Conservation (phyloP, 352 stramenopile genomes). For the Phytophthora vignae region DNA sequence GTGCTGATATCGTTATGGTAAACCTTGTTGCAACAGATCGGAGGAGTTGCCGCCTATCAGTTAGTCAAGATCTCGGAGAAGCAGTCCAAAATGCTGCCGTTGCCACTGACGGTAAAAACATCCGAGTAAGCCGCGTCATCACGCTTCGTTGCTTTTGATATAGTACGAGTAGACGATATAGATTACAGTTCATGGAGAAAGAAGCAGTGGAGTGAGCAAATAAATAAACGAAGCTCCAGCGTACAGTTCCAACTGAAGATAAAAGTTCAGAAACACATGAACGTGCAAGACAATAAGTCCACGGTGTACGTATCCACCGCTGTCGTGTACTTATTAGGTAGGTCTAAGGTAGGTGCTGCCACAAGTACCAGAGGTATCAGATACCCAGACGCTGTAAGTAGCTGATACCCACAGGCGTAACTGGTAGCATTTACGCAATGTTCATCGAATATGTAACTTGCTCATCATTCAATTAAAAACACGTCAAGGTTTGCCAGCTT, state of each 20-base stretch:
- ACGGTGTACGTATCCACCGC: too few relatives aligned
- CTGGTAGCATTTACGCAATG: neutral
- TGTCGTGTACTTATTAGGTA: too few relatives aligned
- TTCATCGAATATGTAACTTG: constrained; percentile 24
- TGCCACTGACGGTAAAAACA: constrained; percentile 64
- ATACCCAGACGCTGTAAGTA: too few relatives aligned
- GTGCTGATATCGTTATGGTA: constrained; percentile 9
- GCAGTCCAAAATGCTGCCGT: constrained; percentile 42
- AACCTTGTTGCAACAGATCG: constrained; percentile 39
- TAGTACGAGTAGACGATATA: constrained; percentile 41
- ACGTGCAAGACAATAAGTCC: constrained; percentile 3
- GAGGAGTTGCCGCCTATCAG: constrained; percentile 81
- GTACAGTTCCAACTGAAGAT: constrained; percentile 35
- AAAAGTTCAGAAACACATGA: constrained; percentile 35
- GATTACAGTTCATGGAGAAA: constrained; percentile 32
- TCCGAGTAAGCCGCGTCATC: constrained; percentile 25
- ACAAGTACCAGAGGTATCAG: too few relatives aligned
- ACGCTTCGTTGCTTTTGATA: constrained; percentile 32
- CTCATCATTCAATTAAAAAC: constrained; percentile 45
- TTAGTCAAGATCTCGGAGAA: constrained; percentile 80
- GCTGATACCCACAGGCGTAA: too few relatives aligned
- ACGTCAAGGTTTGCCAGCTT: constrained; percentile 19
- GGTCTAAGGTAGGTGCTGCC: too few relatives aligned
- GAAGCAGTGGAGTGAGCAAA: constrained; percentile 22
- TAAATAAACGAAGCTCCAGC: constrained; percentile 24